Evolutionary conservation across 495 filamentous ascomycete genomes (phyloP), one percentile per base, ranked within the genome.

Genomic region (Astrothelium subdiscretum): DNA sequence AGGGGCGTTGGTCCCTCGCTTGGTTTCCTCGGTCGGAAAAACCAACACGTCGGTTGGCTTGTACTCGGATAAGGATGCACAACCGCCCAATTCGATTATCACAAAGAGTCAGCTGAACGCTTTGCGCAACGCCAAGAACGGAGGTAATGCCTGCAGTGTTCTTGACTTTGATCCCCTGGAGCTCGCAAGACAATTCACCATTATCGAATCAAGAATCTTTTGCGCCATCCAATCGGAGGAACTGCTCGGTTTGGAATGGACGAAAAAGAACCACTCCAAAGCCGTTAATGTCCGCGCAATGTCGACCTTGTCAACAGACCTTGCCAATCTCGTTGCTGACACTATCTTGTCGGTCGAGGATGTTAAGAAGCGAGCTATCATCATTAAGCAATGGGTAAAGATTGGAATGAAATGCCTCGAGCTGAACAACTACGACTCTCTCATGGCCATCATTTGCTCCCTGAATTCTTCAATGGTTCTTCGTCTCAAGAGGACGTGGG

Each of bases 371-470:
- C 84, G 95, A 35, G 94, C 95, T 2, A 71, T 79, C 1, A 85
- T 91, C 52, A 94, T 99, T 78, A 97, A 99, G 78, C 91, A 97
- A 67, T 99, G 95, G 95, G 89, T 96, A 60, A 99, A 99, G 78
- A 88, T 97, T 64, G 88, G 90, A 1, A 85, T 87, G 70, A 88
- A 87, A 64, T 96, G 91, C 68, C 78, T 95, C 12, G 86, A 90
- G 64, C 79, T 99, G 8, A 88, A 91, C 74, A 99, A 99, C 75
- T 99, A 97, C 71, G 92, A 97, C 69, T 89, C 90, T 0, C 78
- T 97, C 43, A 96, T 96, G 90, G 91, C 92, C 13, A 96, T 99
- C 69, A 89, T 95, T 70, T 96, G 92, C 77, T 90, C 88, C 0
- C 73, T 99, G 54, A 92, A 94, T 72, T 89, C 88, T 57, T 96